Evolutionary conservation across 805 yeast genomes (phyloP), one percentile per base, ranked within the genome.

Genomic region (Ogataea methanolica): DNA sequence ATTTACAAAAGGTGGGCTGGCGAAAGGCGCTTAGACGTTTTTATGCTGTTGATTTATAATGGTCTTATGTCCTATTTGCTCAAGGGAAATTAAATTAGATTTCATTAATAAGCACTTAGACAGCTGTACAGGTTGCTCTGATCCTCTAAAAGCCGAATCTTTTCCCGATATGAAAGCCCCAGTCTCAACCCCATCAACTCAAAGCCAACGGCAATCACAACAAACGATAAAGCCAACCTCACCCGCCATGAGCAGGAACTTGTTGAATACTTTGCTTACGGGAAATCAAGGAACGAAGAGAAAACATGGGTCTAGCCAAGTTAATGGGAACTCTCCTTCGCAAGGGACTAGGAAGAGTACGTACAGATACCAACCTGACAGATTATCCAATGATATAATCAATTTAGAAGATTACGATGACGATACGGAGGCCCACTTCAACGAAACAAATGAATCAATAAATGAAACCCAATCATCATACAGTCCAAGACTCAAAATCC

Each of bases 31-130:
- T 19, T 19, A 4, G 21, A 19, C 4, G 4, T 6, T 26, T 26
- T 26, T 26, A 6, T 6, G 11, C 9, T 6, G 9, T 26, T 26
- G 9, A 26, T 23, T 22, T 5, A 39, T 23, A 11, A 64, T 68
- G 67, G 70, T 67, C 2, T 39, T 50, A 29, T 69, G 73, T 47
- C 73, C 73, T 4, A 61, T 66, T 9, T 69, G 73, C 37, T 36
- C 56, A 4, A 51, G 51, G 17, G 61, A 64, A 4, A 54, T 67
- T 1, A 58, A 57, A 14, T 44, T 68, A 1, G 58, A 54, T 6
- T 43, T 50, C 16, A 68, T 69, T n/a, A 67, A 69, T 40, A 42
- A 48, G 22, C 75, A 71, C 44, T 49, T 71, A 34, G 75, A 71
- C 47, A 49, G 47, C 1, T 62, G 69, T 36, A 47, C 57, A 23